These are phyloP conservation scores for Pyricularia grisea DNA, from an alignment of 2,329 filamentous ascomycete genomes.

Conservation along the genomic window DNA sequence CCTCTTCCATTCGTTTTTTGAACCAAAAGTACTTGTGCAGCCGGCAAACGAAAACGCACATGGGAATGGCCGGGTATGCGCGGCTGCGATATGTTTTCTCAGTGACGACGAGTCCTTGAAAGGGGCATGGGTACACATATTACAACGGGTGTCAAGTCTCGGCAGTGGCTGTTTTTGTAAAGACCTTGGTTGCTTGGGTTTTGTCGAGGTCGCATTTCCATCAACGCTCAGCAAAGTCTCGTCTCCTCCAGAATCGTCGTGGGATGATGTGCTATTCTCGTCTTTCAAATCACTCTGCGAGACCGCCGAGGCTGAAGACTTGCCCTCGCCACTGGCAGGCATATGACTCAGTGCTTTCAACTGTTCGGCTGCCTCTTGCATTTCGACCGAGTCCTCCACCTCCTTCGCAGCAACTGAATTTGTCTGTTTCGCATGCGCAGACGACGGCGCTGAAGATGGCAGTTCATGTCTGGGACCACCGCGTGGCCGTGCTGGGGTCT, in stretches of 20 bases:
- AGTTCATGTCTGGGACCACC: neutral
- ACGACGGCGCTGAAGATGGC: constrained; percentile 2
- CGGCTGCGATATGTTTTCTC: constrained; percentile 57
- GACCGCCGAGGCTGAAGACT: neutral
- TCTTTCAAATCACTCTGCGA: neutral
- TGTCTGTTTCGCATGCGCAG: neutral
- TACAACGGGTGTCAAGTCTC: constrained; percentile 54
- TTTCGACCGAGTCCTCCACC: constrained; percentile 56
- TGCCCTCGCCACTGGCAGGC: constrained; percentile 37
- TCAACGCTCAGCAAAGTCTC: constrained; percentile 25
- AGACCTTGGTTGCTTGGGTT: constrained; percentile 35
- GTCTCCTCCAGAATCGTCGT: constrained; percentile 30
- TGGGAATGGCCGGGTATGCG: constrained; percentile 65
- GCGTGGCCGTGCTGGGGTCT: neutral
- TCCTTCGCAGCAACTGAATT: constrained; percentile 31
- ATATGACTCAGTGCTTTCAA: constrained; percentile 57
- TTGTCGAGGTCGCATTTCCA: constrained; percentile 16
- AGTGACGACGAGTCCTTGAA: constrained; percentile 60
- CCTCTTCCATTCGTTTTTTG: constrained; percentile 97
- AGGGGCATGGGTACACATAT: constrained; percentile 51
- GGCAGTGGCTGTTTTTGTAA: constrained; percentile 31
- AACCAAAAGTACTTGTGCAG: constrained; percentile 74
- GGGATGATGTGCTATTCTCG: constrained; percentile 29
- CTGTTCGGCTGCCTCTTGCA: constrained; percentile 60
- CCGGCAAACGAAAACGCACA: constrained; percentile 82